Evolutionary conservation across 1,284 basidiomycete species (phyloP).

Genomic region (Tylopilus sp.): DNA sequence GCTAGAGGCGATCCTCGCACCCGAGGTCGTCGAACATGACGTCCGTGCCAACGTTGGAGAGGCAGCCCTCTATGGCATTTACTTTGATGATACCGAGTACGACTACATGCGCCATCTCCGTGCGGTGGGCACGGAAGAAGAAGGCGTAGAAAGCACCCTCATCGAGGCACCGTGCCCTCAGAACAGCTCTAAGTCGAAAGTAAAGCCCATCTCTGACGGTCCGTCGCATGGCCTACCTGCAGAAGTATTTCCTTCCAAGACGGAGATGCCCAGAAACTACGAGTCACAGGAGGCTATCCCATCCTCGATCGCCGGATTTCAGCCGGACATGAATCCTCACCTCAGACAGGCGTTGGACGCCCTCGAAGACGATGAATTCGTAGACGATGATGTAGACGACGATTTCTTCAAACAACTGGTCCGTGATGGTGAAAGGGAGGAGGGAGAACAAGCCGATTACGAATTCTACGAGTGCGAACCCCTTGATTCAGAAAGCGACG

Average conservation of each 20-base stretch:
- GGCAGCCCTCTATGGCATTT: constrained; percentile 87
- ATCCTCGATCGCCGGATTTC: constrained; percentile 82
- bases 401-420: constrained; percentile 76
- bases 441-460: constrained; percentile 57
- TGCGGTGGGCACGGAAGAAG: constrained; percentile 66
- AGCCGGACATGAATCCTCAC: constrained; percentile 97
- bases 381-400: constrained; percentile 70
- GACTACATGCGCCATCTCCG: constrained; percentile 99
- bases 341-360: constrained; percentile 92
- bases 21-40: constrained; percentile 55
- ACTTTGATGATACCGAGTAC: constrained; percentile 97
- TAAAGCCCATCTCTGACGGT: constrained; percentile 27
- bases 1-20: constrained; percentile 59
- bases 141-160: constrained; percentile 72
- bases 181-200: constrained; percentile 38
- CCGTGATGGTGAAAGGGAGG: constrained; percentile 64
- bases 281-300: constrained; percentile 76
- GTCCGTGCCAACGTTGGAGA: constrained; percentile 67
- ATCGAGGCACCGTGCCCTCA: constrained; percentile 61
- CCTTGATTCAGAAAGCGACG: constrained; percentile 20
- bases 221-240: constrained; percentile 56
- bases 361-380: constrained; percentile 93
- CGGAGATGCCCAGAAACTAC: constrained; percentile 73
- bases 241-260: constrained; percentile 69
- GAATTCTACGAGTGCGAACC: constrained; percentile 69